Base-by-base conservation (phyloP, 169 alveolate genomes). In the Cryptosporidium ryanae region DNA sequence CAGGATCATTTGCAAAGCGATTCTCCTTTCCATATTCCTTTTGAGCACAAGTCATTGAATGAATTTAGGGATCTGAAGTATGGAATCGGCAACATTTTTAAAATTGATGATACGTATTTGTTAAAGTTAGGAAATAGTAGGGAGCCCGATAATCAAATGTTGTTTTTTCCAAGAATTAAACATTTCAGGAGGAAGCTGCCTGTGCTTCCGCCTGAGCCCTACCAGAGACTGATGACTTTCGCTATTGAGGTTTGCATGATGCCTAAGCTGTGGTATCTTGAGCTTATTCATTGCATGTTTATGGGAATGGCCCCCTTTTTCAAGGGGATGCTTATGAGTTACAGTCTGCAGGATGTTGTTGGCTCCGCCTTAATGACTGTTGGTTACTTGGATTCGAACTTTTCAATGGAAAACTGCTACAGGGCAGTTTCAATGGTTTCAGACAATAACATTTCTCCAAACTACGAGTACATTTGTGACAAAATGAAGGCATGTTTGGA, bases 241-340 rank as follows among this genome's bases (percentile, higher is more conserved):
- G 84, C 84, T 17, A 70, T 70, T 70, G 84, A 70, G 31, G 67
- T 50, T 15, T 70, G 84, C 18, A 31, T 70, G 66, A 27, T 70
- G 12, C 84, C 84, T 17, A 49, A 64, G 25, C 21, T 10, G 12
- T 70, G 84, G 84, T 55, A 70, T 70, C 43, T 70, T 1, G 84
- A 70, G 52, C 34, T 70, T 10, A 34, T 70, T 27, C 84, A 70
- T 34, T 70, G 84, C 27, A 70, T 70, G 84, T 70, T 29, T 15
- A 0, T 55, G 31, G 65, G 68, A 7, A 70, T 70, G 66, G 84
- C 84, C 13, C 67, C 84, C 12, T 49, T 31, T 43, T 55, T 70
- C 25, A n/a, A 5, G 25, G 84, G 84, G 0, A 34, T 70, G 52
- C 25, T 70, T 54, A 27, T 70, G 54, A 70, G 84, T 29, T 70